These are phyloP conservation scores for Leccinum incarnatum DNA, from an alignment of 768 basidiomycete genomes.

Conservation along the genomic window DNA sequence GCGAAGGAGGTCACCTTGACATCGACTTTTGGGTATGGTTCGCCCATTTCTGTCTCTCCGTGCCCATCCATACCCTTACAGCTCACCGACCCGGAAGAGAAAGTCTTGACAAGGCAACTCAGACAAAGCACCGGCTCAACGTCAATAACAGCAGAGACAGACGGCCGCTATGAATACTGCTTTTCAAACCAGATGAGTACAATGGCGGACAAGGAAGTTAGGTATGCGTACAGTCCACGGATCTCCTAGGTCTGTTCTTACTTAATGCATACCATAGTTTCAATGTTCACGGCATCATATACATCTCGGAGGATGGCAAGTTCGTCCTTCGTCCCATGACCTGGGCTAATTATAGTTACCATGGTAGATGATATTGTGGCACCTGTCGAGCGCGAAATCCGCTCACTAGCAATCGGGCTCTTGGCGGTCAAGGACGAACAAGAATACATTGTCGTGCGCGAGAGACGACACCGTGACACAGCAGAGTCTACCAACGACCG, in stretches of 20 bases:
- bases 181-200: conserved; percentile 99
- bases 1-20: conserved; percentile 93
- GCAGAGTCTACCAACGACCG: conserved; percentile 90
- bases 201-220: conserved; percentile 92
- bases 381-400: conserved; percentile 95
- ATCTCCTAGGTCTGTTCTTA: background rate
- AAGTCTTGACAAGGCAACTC: conserved; percentile 72
- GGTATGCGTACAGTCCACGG: conserved; percentile 41
- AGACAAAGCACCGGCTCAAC: conserved; percentile 87
- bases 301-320: conserved; percentile 85
- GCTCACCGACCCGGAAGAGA: conserved; percentile 76
- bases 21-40: conserved; percentile 90
- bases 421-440: conserved; percentile 96
- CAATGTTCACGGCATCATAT: conserved; percentile 53
- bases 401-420: conserved; percentile 75
- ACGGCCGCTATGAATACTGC: conserved; percentile 92
- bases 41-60: background rate
- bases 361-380: conserved; percentile 70
- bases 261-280: background rate
- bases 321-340: background rate
- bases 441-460: conserved; percentile 96
- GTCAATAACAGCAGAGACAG: conserved; percentile 81
- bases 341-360: conserved; percentile 1
- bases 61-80: conserved; percentile 32
- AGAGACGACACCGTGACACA: conserved; percentile 90